Evolutionary conservation across 1,284 basidiomycete species (phyloP), one percentile per base, ranked within the genome.

Genomic region (Phenoliferia sp.): DNA sequence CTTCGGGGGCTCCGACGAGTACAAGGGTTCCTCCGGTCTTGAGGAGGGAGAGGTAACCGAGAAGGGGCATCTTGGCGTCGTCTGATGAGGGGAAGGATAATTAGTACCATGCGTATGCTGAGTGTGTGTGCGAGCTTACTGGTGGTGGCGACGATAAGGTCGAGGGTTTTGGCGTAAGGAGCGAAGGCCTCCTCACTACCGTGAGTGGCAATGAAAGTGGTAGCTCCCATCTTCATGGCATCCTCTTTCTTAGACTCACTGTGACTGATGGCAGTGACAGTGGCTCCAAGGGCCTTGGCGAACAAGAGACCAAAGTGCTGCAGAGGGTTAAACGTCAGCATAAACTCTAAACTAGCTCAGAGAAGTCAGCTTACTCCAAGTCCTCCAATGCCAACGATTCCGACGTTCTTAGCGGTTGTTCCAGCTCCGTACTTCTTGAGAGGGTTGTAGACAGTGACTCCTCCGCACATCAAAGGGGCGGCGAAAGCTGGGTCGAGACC

Each of bases 391-490:
- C 79, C 82, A 50, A 83, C 75, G 58, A 84, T 78, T 65, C 81
- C 83, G 59, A 84, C 82, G 36, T 79, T 75, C 77, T 81, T 83
- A 35, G 80, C 82, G 5, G 76, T 74, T 33, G 74, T 77, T 19
- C 83, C 83, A 10, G 81, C 81, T n/a, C 82, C 82, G 76, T 82
- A 81, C 57, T 78, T 76, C 61, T 72, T 74, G 12, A 84, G 74
- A 3, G 83, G 83, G 10, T 77, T 76, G 76, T 78, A 84, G 59
- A 82, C 76, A 12, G 82, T 84, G 10, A 80, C 76, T 66, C 80
- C 80, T 44, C 76, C 78, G 39, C 80, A 82, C 29, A 84, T 75
- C 76, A 80, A 76, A 22, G 79, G 78, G 16, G 79, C 80, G 10
- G 80, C 80, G 59, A 78, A 67, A 48, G 78, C 74, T 1, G 75